These are phyloP conservation scores for Eutrema salsugineum DNA, from an alignment of 441 rosid species.

Conservation along the genomic window DNA sequence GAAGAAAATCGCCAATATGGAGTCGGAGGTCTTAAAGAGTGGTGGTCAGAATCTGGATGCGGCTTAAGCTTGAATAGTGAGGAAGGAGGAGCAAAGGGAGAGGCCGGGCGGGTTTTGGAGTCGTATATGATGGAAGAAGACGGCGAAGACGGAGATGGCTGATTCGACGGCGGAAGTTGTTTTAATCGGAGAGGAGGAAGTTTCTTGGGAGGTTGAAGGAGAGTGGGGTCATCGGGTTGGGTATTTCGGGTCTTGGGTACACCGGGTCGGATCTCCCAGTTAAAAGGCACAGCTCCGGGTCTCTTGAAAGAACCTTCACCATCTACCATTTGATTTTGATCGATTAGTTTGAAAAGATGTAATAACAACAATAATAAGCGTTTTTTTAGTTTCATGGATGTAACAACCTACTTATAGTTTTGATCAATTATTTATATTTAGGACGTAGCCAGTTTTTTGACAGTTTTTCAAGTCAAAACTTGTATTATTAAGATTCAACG, in stretches of 20 bases:
- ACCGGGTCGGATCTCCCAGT: constrained; percentile 95
- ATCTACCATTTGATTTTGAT: constrained; percentile 4
- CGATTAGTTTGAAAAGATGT: no score
- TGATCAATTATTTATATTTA: constrained; percentile 11
- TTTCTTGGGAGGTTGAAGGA: constrained; percentile 21
- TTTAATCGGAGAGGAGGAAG: constrained; percentile 14
- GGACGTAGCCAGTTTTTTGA: constrained; percentile 6
- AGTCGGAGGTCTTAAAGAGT: constrained; percentile 10
- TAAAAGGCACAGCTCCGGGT: constrained; percentile 81
- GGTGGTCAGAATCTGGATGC: neutral
- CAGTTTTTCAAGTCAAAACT: neutral
- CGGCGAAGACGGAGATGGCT: neutral
- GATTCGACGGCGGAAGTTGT: neutral
- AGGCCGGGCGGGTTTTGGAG: neutral
- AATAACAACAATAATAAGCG: no score
- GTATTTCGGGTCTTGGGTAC: constrained; percentile 58
- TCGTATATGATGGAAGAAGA: neutral
- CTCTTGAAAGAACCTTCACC: constrained; percentile 64
- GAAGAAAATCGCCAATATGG: constrained; percentile 11
- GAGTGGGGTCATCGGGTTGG: neutral
- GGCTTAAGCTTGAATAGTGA: neutral
- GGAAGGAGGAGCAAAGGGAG: constrained; percentile 28
- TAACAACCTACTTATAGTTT: constrained; percentile 5
- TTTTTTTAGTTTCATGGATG: neutral
- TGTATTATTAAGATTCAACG: neutral